A percentile compares a stretch with the other conserved stretches of the same genome.
Evolutionary conservation across 1,284 basidiomycete genomes (phyloP).

Genomic region (Trichosporon asahii): DNA sequence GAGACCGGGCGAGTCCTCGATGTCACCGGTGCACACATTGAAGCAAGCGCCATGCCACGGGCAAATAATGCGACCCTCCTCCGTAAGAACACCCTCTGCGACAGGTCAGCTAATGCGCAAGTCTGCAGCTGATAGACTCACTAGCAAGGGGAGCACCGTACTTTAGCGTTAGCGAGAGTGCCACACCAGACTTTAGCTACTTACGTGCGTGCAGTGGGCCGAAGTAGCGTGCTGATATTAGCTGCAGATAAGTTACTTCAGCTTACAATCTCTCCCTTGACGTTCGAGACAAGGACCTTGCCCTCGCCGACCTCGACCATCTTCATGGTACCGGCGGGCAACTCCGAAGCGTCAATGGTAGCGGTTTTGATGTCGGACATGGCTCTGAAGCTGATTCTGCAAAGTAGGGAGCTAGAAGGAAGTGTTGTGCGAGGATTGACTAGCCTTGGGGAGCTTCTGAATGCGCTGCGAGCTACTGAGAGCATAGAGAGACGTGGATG

Average conservation of each 20-base stretch:
- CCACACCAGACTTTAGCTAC: conserved; percentile 13
- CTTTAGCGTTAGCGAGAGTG: conserved; percentile 22
- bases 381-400: conserved; percentile 1
- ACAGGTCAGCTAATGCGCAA: conserved; percentile 3
- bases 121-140: conserved; percentile 14
- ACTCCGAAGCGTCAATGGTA: conserved; percentile 54
- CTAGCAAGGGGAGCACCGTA: conserved; percentile 47
- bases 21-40: conserved; percentile 66
- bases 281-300: conserved; percentile 73
- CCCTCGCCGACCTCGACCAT: conserved; percentile 74
- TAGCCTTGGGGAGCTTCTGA: neutral
- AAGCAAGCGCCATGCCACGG: conserved; percentile 95
- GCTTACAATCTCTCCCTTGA: conserved; percentile 61
- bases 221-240: conserved; percentile 62
- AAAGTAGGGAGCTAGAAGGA: neutral
- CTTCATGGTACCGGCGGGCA: conserved; percentile 72
- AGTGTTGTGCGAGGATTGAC: neutral
- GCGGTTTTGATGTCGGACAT: conserved; percentile 21
- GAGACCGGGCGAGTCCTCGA: conserved; percentile 86
- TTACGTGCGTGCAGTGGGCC: conserved; percentile 75
- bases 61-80: conserved; percentile 75
- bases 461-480: neutral
- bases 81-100: conserved; percentile 76
- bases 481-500: conserved; percentile 10
- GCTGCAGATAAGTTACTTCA: neutral